phyloP scores from a whole-genome alignment of 176 grass and related monocot genomes.

The Bromus sterilis region DNA sequence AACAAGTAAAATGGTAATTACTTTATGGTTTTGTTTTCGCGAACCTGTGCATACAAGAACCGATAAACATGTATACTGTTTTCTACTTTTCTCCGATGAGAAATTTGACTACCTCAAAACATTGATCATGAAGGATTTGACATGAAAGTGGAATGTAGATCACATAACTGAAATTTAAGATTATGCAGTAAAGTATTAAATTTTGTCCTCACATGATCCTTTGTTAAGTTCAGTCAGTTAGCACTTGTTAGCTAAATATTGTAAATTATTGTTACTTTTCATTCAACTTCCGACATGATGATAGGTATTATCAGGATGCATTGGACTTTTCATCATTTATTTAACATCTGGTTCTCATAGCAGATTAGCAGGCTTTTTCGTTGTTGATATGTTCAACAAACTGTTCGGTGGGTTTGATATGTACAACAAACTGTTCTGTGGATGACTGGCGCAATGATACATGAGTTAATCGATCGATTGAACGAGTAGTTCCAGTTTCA shows the following conservation, averaged over 20 bases:
- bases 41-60: background rate
- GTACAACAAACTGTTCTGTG: background rate
- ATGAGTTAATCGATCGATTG: background rate
- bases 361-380: background rate
- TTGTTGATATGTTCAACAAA: too few species aligned
- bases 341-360: background rate
- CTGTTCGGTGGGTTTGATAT: too few species aligned
- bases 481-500: background rate
- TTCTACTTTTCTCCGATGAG: background rate
- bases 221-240: background rate
- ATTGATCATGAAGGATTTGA: background rate
- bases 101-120: background rate
- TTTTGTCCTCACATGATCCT: background rate
- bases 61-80: background rate
- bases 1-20: background rate
- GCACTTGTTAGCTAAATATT: background rate
- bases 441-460: background rate
- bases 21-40: background rate
- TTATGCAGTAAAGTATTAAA: background rate
- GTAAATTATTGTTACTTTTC: background rate
- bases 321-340: background rate
- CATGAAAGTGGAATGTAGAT: conserved; percentile 1
- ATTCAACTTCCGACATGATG: background rate
- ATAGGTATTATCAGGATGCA: background rate
- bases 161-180: background rate